These are phyloP conservation scores for Pisolithus thermaeus DNA, from an alignment of 1,284 basidiomycete species.

Conservation along the genomic window DNA sequence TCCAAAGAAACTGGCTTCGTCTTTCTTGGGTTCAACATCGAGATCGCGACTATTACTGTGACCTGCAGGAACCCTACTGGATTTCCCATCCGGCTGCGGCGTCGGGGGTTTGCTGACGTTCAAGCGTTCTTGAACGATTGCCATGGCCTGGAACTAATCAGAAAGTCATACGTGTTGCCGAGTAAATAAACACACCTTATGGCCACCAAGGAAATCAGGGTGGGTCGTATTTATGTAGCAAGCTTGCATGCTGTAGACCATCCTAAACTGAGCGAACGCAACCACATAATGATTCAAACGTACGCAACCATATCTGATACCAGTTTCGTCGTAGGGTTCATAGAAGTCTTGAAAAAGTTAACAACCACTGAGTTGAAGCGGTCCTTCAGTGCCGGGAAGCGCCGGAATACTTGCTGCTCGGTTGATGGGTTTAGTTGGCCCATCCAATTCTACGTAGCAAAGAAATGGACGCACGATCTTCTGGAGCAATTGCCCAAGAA, in stretches of 20 bases:
- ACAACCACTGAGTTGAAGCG: slow-evolving; percentile 94
- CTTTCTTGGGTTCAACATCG: slow-evolving; percentile 84
- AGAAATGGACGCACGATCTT: slow-evolving; percentile 69
- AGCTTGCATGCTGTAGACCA: slow-evolving; percentile 76
- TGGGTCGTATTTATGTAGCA: slow-evolving; percentile 99
- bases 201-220: slow-evolving; percentile 95
- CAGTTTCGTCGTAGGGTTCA: slow-evolving; percentile 93
- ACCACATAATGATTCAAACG: slow-evolving; percentile 21
- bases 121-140: slow-evolving; percentile 82
- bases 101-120: slow-evolving; percentile 72
- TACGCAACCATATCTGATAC: slow-evolving; percentile 88
- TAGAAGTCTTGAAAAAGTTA: slow-evolving; percentile 91
- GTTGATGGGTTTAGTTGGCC: slow-evolving; percentile 3
- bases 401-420: slow-evolving; percentile 84
- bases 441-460: background rate
- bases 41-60: slow-evolving; percentile 85
- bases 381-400: slow-evolving; percentile 91
- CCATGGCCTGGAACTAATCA: slow-evolving; percentile 64
- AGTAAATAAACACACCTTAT: slow-evolving; percentile 52
- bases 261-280: background rate
- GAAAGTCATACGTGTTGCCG: slow-evolving; percentile 2
- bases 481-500: slow-evolving; percentile 81
- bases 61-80: slow-evolving; percentile 53
- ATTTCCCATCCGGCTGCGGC: slow-evolving; percentile 62
- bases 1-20: slow-evolving; percentile 91